phyloP scores from a whole-genome alignment of 208 protist genomes.

The Acanthamoeba rhysodes region DNA sequence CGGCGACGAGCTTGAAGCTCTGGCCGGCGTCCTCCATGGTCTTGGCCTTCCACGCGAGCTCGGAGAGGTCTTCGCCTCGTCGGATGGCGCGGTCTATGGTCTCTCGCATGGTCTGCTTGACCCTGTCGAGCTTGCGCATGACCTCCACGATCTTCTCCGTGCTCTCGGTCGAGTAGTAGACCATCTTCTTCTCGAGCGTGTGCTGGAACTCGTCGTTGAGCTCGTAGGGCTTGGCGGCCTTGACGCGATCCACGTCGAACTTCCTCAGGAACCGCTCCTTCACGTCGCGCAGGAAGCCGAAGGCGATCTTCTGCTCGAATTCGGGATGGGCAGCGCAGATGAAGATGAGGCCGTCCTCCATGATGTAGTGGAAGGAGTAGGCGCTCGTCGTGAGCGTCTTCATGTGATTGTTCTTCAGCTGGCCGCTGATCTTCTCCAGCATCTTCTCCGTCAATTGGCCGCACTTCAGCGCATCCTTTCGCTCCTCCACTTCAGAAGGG shows the following conservation, averaged over 20 bases:
- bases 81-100: slow-evolving; percentile 61
- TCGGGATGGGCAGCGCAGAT: slow-evolving; percentile 58
- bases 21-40: slow-evolving; percentile 65
- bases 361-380: slow-evolving; percentile 70
- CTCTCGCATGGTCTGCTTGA: slow-evolving; percentile 67
- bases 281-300: slow-evolving; percentile 49
- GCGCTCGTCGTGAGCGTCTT: slow-evolving; percentile 45
- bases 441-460: slow-evolving; percentile 69
- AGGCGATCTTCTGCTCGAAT: slow-evolving; percentile 68
- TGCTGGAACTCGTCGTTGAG: slow-evolving; percentile 64
- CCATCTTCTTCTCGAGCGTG: slow-evolving; percentile 67
- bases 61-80: slow-evolving; percentile 63
- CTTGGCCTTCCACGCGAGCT: slow-evolving; percentile 69
- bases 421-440: slow-evolving; percentile 68
- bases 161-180: slow-evolving; percentile 70
- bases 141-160: slow-evolving; percentile 70
- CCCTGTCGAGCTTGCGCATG: slow-evolving; percentile 60
- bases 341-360: slow-evolving; percentile 58
- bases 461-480: slow-evolving; percentile 66
- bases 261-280: slow-evolving; percentile 36
- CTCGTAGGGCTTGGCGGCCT: slow-evolving; percentile 43
- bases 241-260: slow-evolving; percentile 59
- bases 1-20: slow-evolving; percentile 66
- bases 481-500: slow-evolving; percentile 20
- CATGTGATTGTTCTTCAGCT: slow-evolving; percentile 72